These are phyloP conservation scores for Taphrina communis DNA, from an alignment of 1,139 yeast genomes.

Conservation along the genomic window DNA sequence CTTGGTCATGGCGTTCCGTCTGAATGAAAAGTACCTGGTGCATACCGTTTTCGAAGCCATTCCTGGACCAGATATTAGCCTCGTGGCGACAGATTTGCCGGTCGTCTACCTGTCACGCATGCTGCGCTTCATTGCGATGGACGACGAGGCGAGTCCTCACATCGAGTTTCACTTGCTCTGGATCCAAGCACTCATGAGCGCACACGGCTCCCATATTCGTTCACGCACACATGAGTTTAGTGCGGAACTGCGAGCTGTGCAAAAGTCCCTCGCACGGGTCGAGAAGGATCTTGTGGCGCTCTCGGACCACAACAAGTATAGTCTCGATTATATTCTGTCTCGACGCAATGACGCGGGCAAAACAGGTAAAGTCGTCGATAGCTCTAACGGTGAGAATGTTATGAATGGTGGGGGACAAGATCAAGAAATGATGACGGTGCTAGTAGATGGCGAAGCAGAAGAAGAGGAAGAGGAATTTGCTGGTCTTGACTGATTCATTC, in stretches of 20 bases:
- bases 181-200: constrained; percentile 69
- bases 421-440: neutral
- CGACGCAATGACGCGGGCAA: constrained; percentile 8
- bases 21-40: constrained; percentile 78
- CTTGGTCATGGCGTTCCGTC: constrained; percentile 88
- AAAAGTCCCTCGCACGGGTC: constrained; percentile 70
- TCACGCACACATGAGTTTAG: constrained; percentile 68
- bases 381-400: neutral
- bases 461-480: constrained; percentile 24
- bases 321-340: constrained; percentile 55
- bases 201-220: constrained; percentile 79
- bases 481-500: neutral
- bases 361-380: neutral
- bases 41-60: constrained; percentile 74
- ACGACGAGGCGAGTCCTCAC: constrained; percentile 78
- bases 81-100: constrained; percentile 74
- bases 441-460: constrained; percentile 10
- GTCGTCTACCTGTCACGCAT: constrained; percentile 73
- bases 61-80: constrained; percentile 73
- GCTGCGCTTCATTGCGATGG: constrained; percentile 71
- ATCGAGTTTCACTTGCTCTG: constrained; percentile 82
- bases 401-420: neutral
- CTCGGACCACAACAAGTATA: constrained; percentile 63
- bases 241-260: constrained; percentile 62
- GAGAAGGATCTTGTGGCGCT: constrained; percentile 73